A percentile compares a stretch with the other conserved stretches of the same genome.
Evolutionary conservation across 2,329 filamentous ascomycete species (phyloP).

Genomic region (Ophiostoma sp.): DNA sequence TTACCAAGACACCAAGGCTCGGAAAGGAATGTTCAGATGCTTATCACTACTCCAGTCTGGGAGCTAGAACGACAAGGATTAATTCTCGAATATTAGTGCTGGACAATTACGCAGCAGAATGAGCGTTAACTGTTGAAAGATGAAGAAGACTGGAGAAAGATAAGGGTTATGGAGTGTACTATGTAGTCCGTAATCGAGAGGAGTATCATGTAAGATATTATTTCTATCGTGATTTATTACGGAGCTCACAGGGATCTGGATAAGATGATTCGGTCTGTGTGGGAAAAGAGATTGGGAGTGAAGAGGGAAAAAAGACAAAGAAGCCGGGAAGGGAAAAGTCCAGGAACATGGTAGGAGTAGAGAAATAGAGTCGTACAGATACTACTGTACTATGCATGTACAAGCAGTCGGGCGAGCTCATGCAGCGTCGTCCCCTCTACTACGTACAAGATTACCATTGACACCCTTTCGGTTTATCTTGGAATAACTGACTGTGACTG

Average conservation of each 20-base stretch:
- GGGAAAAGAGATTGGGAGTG: neutral
- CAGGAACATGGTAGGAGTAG: conserved; percentile 7
- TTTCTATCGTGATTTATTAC: neutral
- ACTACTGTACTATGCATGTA: too few species aligned
- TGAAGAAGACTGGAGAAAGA: neutral
- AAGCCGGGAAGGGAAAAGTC: neutral
- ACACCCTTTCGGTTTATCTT: neutral
- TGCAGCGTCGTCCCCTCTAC: neutral
- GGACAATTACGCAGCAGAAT: conserved; percentile 11
- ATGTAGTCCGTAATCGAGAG: neutral
- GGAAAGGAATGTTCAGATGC: neutral
- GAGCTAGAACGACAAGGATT: conserved; percentile 12
- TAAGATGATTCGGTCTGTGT: conserved; percentile 2
- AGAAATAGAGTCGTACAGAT: neutral
- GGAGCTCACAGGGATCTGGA: conserved; percentile 7
- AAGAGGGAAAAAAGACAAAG: neutral
- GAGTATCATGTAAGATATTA: too few species aligned
- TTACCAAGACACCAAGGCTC: conserved; percentile 1
- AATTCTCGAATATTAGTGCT: conserved; percentile 3
- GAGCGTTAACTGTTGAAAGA: neutral
- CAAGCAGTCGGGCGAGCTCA: too few species aligned
- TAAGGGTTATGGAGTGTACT: neutral
- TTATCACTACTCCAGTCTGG: conserved; percentile 9
- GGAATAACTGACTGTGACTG: neutral
- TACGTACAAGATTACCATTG: neutral